Percentiles rank a stretch among this genome's conserved stretches.
Conservation (phyloP, 2,329 filamentous ascomycete genomes). For the Pseudonectria foliicola region DNA sequence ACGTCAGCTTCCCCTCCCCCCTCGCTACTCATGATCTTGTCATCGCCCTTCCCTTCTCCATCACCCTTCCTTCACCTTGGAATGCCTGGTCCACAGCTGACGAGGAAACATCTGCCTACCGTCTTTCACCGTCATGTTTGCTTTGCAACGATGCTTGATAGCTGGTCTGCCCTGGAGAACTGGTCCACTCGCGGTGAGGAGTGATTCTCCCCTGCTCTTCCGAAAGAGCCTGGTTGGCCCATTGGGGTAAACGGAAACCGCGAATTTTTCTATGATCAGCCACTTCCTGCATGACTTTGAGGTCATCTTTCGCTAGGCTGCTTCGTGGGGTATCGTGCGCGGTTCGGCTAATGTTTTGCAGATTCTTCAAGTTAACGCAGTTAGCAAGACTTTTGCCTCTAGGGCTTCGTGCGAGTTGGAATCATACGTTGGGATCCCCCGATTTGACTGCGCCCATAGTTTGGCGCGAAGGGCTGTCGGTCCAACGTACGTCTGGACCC, state of each 20-base stretch:
- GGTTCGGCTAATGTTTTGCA: conserved; percentile 23
- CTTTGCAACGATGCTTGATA: neutral
- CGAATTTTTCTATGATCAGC: conserved; percentile 23
- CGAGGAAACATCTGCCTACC: too few relatives aligned
- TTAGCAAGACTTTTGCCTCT: conserved; percentile 4
- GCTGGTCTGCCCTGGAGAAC: conserved; percentile 1
- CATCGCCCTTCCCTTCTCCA: too few relatives aligned
- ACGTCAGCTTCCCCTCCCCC: too few relatives aligned
- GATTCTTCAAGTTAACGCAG: conserved; percentile 20
- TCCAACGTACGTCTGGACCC: conserved; percentile 18
- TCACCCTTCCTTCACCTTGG: too few relatives aligned
- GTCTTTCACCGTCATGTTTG: too few relatives aligned
- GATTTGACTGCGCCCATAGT: conserved; percentile 12
- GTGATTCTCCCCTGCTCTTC: conserved; percentile 10
- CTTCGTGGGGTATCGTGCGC: conserved; percentile 4
- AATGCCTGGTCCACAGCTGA: too few relatives aligned
- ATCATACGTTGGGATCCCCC: conserved; percentile 28
- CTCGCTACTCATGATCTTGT: too few relatives aligned
- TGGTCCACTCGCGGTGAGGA: conserved; percentile 5
- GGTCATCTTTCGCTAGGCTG: conserved; percentile 20
- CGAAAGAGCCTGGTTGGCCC: conserved; percentile 25
- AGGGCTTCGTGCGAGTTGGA: neutral
- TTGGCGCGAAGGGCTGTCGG: conserved; percentile 19
- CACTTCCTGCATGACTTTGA: conserved; percentile 27
- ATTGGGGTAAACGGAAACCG: conserved; percentile 21